phyloP scores from a whole-genome alignment of 345 rosid species.

The Citrus sp. region DNA sequence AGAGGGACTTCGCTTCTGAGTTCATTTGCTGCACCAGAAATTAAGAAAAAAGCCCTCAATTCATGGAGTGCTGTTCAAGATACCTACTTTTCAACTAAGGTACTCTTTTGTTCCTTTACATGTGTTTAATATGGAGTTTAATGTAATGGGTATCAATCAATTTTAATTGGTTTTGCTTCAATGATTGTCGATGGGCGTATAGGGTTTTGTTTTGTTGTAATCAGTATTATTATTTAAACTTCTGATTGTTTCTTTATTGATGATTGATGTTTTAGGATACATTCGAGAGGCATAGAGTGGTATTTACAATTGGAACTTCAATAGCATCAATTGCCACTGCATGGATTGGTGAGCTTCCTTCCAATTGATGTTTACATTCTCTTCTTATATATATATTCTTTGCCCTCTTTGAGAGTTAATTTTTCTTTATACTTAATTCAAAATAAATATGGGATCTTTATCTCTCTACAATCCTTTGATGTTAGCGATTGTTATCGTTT shows the following conservation, averaged over 20 bases:
- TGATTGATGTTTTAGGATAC: slow-evolving; percentile 46
- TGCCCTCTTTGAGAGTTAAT: neutral
- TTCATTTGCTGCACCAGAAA: slow-evolving; percentile 38
- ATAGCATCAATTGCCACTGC: slow-evolving; percentile 90
- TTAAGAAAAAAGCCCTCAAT: slow-evolving; percentile 68
- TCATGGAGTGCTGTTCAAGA: slow-evolving; percentile 81
- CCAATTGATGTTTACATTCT: neutral
- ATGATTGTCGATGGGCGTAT: neutral
- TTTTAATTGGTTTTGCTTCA: neutral
- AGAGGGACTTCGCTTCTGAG: slow-evolving; percentile 49
- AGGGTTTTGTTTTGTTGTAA: slow-evolving; percentile 2
- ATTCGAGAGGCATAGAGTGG: slow-evolving; percentile 84
- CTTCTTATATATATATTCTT: neutral
- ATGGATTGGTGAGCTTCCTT: slow-evolving; percentile 64
- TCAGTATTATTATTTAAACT: neutral
- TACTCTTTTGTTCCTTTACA: neutral
- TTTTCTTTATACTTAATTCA: neutral
- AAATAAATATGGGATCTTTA: neutral
- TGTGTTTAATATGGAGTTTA: neutral
- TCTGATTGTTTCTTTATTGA: neutral
- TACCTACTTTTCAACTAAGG: slow-evolving; percentile 81
- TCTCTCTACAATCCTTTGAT: neutral
- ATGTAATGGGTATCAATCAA: neutral
- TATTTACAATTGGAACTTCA: slow-evolving; percentile 89
- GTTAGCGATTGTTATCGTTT: neutral